These are phyloP conservation scores for Yarrowia osloensis DNA, from an alignment of 805 yeast species.

Conservation along the genomic window DNA sequence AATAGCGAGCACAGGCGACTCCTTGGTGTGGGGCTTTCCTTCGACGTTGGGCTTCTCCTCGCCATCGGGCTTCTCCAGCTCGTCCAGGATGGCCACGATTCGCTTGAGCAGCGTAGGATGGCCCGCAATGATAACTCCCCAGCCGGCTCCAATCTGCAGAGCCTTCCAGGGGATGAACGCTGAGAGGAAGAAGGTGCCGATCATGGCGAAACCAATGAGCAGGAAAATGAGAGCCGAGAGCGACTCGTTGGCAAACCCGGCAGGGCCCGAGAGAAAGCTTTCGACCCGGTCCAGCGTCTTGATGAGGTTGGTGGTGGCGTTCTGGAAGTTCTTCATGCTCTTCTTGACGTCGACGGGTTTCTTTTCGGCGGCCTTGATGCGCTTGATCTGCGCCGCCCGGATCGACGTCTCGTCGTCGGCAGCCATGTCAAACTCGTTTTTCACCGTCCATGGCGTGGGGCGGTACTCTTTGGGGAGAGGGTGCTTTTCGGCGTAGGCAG, in stretches of 20 bases:
- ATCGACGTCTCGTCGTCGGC: constrained; percentile 18
- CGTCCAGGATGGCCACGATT: constrained; percentile 14
- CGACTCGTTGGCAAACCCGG: constrained; percentile 26
- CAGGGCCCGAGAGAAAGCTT: constrained; percentile 8
- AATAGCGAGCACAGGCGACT: constrained; percentile 4
- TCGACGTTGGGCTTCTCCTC: constrained; percentile 15
- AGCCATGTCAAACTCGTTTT: constrained; percentile 18
- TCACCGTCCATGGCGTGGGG: constrained; percentile 8
- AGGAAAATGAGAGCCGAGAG: constrained; percentile 5
- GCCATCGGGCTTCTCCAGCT: constrained; percentile 1
- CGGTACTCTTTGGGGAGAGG: constrained; percentile 13
- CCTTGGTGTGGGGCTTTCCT: too few relatives aligned
- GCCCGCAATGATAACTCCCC: constrained; percentile 24
- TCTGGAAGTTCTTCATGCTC: constrained; percentile 27
- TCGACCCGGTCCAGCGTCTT: constrained; percentile 12
- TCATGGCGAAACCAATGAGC: constrained; percentile 4
- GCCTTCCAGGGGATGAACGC: constrained; percentile 26
- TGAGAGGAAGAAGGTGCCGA: constrained; percentile 11
- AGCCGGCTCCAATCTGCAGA: constrained; percentile 25
- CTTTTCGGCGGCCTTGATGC: constrained; percentile 12
- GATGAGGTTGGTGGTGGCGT: constrained; percentile 16
- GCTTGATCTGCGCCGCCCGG: constrained; percentile 9
- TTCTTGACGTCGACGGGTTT: constrained; percentile 28
- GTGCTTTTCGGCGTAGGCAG: constrained; percentile 28
- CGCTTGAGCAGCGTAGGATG: constrained; percentile 21